phyloP scores from a whole-genome alignment of 2,329 filamentous ascomycete species.

The Scortechinia acanthostroma region DNA sequence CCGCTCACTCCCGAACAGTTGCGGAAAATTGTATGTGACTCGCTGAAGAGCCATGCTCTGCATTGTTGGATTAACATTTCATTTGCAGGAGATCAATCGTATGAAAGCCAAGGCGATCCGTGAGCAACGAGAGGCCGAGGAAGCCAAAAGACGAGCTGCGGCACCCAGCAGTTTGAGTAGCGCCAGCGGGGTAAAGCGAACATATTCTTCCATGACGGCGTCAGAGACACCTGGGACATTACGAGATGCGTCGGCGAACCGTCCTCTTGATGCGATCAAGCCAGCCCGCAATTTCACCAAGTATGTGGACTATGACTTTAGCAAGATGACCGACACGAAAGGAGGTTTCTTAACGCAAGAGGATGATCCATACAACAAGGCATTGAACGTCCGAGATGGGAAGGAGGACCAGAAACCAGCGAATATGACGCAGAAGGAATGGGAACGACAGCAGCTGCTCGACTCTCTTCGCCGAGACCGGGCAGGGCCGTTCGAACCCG shows the following conservation, averaged over 20 bases:
- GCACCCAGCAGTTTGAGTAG: no score
- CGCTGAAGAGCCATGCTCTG: not conserved
- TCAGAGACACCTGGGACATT: not conserved
- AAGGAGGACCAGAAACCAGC: slow-evolving; percentile 64
- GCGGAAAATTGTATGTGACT: not conserved
- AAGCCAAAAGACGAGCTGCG: slow-evolving; percentile 30
- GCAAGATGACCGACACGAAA: slow-evolving; percentile 95
- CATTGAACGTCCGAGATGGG: not conserved
- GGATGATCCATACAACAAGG: slow-evolving; percentile 71
- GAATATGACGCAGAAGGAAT: slow-evolving; percentile 83
- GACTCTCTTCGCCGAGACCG: slow-evolving; percentile 67
- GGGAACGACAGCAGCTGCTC: slow-evolving; percentile 77
- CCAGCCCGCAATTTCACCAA: slow-evolving; percentile 63
- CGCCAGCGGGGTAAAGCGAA: not conserved
- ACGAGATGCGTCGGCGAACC: slow-evolving; percentile 10
- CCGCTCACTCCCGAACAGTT: not conserved
- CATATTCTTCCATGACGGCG: not conserved
- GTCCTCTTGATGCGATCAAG: slow-evolving; percentile 15
- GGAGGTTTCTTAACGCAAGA: slow-evolving; percentile 86
- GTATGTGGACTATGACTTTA: slow-evolving; percentile 96
- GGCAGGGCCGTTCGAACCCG: slow-evolving; percentile 80
- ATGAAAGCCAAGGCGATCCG: slow-evolving; percentile 82
- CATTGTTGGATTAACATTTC: not conserved
- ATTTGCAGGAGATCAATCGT: slow-evolving; percentile 74
- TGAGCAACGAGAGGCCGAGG: slow-evolving; percentile 62